phyloP scores from a whole-genome alignment of 805 yeast species.

The Candida chilensis region DNA sequence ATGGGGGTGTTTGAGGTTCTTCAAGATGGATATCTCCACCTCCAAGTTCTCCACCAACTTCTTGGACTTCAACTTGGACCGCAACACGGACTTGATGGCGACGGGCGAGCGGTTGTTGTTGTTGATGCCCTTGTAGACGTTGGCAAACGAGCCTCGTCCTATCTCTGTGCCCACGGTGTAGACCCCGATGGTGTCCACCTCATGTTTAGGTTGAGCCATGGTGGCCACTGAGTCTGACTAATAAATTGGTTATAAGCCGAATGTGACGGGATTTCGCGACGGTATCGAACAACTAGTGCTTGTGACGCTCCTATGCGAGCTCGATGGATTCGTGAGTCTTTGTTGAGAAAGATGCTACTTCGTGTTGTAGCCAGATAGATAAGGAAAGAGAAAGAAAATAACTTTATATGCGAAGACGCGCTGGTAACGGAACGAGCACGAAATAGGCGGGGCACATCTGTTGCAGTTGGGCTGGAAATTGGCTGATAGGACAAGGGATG shows the following conservation, averaged over 20 bases:
- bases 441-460: too few species aligned
- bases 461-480: too few species aligned
- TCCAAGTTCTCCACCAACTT: constrained; percentile 86
- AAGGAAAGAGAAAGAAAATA: too few species aligned
- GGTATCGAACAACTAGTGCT: not conserved
- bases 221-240: not conserved
- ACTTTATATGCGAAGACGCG: too few species aligned
- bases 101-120: constrained; percentile 46
- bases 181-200: constrained; percentile 21
- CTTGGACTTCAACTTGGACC: constrained; percentile 75
- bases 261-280: not conserved
- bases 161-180: constrained; percentile 72
- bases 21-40: constrained; percentile 82
- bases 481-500: too few species aligned
- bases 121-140: constrained; percentile 79
- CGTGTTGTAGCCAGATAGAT: too few species aligned
- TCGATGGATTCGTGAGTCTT: not conserved
- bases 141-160: constrained; percentile 94
- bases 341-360: not conserved
- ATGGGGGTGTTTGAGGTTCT: constrained; percentile 86
- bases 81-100: constrained; percentile 82
- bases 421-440: too few species aligned
- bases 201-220: not conserved
- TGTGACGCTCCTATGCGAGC: not conserved
- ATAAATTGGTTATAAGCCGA: not conserved